Base-by-base conservation (phyloP, 306 rosid genomes). In the Dalbergia cochinchinensis region DNA sequence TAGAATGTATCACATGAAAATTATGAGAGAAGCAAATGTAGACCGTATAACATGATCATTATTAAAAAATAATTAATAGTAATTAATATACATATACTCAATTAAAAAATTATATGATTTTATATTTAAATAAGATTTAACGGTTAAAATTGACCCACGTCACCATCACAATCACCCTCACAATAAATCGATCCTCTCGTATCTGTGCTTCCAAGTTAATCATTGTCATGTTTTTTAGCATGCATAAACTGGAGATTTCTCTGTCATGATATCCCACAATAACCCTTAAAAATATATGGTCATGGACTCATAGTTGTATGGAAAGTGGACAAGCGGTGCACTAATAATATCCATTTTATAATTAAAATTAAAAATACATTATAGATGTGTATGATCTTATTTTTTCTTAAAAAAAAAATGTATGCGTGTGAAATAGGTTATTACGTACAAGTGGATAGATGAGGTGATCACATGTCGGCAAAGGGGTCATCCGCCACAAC, bases 391-490 rank as follows among this genome's bases (percentile, higher is more conserved):
- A 35, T 54, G n/a, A 53, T 71, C n/a, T 10, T 55, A 15, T 19
- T 19, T 39, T 11, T 41, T 41, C 20, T 13, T 11, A 8, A 60
- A 33, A 53, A 51, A 20, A 50, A n/a, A 1, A 54, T 5, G 8
- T 13, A 6, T 37, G 19, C 4, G 65, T 59, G 31, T 65, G 71
- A 37, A 45, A 41, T 1, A 39, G 80, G n/a, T 37, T 18, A 53
- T 77, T 18, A 65, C 50, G 50, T 37, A 37, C 19, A 35, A 15
- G 47, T 34, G 20, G 47, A 35, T 14, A 42, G 20, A 31, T 57
- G 69, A 78, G 68, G 61, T 45, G 4, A 69, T 58, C 76, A 39
- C 57, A 59, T 61, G 86, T 81, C 77, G 83, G 80, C 77, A 35
- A 37, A 45, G 60, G 73, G 34, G 65, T 54, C 45, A 37, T 62